Conservation (phyloP, 192 early-diverging fungal species). For the Coemansia sp. region DNA sequence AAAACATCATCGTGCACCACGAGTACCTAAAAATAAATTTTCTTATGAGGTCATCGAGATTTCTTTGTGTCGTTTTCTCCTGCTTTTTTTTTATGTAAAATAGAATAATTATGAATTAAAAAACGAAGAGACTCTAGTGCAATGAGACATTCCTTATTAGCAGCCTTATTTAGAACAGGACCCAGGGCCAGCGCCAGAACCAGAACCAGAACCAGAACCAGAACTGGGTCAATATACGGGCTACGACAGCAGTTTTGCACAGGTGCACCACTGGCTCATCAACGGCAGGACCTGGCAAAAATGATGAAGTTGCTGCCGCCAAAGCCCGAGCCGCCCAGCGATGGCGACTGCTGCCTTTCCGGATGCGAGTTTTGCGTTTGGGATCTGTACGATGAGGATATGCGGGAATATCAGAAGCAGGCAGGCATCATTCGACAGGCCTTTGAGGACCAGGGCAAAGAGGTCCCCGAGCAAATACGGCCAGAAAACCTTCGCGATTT, state of each 20-base stretch:
- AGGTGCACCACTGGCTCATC: background rate
- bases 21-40: too few species aligned
- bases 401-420: conserved; percentile 50
- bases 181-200: too few species aligned
- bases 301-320: conserved; percentile 44
- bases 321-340: conserved; percentile 50
- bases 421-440: conserved; percentile 24
- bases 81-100: background rate
- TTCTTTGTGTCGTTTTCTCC: background rate
- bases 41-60: too few species aligned
- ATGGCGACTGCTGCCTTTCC: conserved; percentile 45
- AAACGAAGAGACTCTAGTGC: too few species aligned
- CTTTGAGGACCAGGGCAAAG: conserved; percentile 26
- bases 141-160: too few species aligned
- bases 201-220: too few species aligned
- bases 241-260: background rate
- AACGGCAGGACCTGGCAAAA: conserved; percentile 16
- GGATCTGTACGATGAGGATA: conserved; percentile 56
- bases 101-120: too few species aligned
- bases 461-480: conserved; percentile 34
- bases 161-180: too few species aligned
- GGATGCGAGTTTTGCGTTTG: conserved; percentile 56
- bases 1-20: too few species aligned
- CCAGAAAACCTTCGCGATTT: conserved; percentile 35
- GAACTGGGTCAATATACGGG: background rate